Base-by-base conservation (phyloP, 2,329 filamentous ascomycete species). In the Chlorencoelia australis region DNA sequence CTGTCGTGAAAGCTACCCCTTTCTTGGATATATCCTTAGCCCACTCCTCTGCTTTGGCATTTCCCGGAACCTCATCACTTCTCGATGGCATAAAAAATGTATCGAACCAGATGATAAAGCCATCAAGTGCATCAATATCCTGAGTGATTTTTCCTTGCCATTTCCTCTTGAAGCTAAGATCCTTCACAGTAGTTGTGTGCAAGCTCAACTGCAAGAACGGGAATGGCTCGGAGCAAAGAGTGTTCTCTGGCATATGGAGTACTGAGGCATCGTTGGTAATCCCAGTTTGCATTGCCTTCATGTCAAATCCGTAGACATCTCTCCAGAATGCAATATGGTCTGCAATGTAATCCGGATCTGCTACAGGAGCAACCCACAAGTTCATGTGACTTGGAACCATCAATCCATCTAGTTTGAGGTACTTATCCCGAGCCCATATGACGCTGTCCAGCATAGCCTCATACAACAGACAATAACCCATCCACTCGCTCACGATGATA, bases 361-460 rank as follows among this genome's bases (percentile, higher is more conserved):
- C 71, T 18, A 89, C 69, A 7, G 89, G 87, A 0, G 87, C 86
- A 36, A 94, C 68, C 59, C 82, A 83, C 49, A 96, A 72, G 20
- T 79, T 87, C 42, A 82, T 79, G 56, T 93, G 83, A 43, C 82
- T 88, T 4, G 89, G 89, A 2, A 91, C 82, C 65, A 96, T 78
- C 35, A 95, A 67, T 11, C 88, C 88, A 38, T 75, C 79, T 1
- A 80, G 74, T 41, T 73, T 77, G 16, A 96, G 75, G 59, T 94
- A 95, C 49, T 75, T 77, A 61, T 96, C 88, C 43, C 88, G 73
- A 28, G 89, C 89, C 54, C 77, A 89, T 33, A 96, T 70, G 15
- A 96, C 85, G 32, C 85, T 93, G 46, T 91, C 86, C 18, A 96
- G 75, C 88, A 96, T 96, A 38, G 87, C 86, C 62, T 96, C 88